Evolutionary conservation across 352 stramenopile species (phyloP), one percentile per base, ranked within the genome.

Genomic region (Blastocystis sp.): DNA sequence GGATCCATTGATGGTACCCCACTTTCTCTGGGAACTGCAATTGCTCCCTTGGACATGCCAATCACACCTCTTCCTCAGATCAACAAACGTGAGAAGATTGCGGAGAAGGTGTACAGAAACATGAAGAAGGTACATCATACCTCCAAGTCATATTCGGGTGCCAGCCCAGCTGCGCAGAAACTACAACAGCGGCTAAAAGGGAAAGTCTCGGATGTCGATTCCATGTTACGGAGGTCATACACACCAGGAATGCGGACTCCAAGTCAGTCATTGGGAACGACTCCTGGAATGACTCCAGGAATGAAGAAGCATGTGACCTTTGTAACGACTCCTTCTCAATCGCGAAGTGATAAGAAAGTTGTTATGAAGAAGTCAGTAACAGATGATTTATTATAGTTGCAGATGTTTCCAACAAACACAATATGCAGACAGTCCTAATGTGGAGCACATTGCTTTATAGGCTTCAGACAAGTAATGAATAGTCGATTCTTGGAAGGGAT

Each of bases 251-350:
- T 11, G n/a, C 7, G 43, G 6, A 64, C 6, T 20, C 26, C 70
- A 18, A 18, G 26, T 26, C 8, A 39, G 11, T 9, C 9, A 41
- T 50, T 3, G 26, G 73, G 73, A 66, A 85, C 47, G 50, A 85
- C 73, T 20, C 73, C 73, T 6, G 73, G 73, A 30, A 65, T 85
- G 50, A 85, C 73, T 34, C 73, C 73, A 18, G 73, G 73, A 45
- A 85, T 85, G 73, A 85, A 85, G 73, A 85, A 85, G 50, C 47
- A 37, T 26, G 73, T 85, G 20, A 53, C 53, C 1, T 85, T 85
- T 24, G 73, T 85, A 43, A 55, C 47, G 16, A 85, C 73, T 2
- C 73, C 73, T 30, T 20, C 50, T n/a, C 20, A 45, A 2, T 50
- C 26, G n/a, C 30, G 56, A 24, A 85, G 47, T 13, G 73, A 85